Evolutionary conservation across 805 yeast genomes (phyloP), one percentile per base, ranked within the genome.

Genomic region (Barnettozyma botsteinii): DNA sequence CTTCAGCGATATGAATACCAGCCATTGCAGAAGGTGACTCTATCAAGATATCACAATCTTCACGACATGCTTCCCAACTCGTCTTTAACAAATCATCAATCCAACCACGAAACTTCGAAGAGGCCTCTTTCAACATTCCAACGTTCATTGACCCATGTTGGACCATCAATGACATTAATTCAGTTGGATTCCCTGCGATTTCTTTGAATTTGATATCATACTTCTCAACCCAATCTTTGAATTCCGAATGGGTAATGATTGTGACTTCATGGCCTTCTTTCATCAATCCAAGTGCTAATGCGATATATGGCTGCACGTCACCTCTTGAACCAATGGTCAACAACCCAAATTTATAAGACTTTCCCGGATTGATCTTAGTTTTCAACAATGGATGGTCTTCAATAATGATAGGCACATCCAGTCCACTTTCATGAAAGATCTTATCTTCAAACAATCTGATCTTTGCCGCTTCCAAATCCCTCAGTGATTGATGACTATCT

Each of bases 21-120:
- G 84, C 89, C 89, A 91, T 88, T 0, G 96, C 91, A 2, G 95
- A 83, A 0, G 98, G 98, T n/a, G 95, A 84, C 57, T 91, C 98
- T 42, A 91, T 85, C 45, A 91, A 66, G 15, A 91, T 73, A 55
- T 91, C 97, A 2, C 85, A 68, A 15, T 60, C 70, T 57, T 83
- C 85, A 7, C 20, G 26, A 57, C 96, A 87, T 0, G 96, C 96
- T 15, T 70, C 68, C 97, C 97, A 91, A 13, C 95, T 71, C 1
- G 89, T 68, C 1, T 55, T 54, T 33, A 91, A 65, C 14, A 91
- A 65, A 30, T 86, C 89, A 32, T 67, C 70, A 30, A 91, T 82
- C 97, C 98, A 91, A 5, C 77, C 77, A 44, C 83, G 68, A 61
- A 91, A 91, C 48, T 80, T 81, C 0, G 76, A 47, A 20, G 85